Conservation (phyloP, 2,329 filamentous ascomycete species). For the Phoma herbarum region DNA sequence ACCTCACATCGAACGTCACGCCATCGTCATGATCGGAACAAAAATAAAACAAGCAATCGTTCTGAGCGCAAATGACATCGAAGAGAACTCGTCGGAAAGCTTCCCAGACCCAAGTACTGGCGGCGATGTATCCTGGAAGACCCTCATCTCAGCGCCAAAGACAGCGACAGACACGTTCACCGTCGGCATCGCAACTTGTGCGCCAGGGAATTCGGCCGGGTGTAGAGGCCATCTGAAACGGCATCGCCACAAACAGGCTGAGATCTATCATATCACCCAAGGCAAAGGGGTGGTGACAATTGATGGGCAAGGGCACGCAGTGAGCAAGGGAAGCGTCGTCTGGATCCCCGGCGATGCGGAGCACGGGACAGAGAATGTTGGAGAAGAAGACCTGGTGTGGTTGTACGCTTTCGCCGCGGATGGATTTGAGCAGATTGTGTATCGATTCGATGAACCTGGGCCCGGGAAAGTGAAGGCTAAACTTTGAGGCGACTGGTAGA, state of each 20-base stretch:
- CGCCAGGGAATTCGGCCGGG: constrained; percentile 24
- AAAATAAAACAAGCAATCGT: not conserved
- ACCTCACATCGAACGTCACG: not conserved
- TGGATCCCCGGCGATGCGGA: constrained; percentile 57
- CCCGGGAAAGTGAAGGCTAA: constrained; percentile 6
- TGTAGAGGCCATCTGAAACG: constrained; percentile 46
- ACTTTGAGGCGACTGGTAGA: not conserved
- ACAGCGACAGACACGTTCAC: constrained; percentile 51
- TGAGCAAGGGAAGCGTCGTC: constrained; percentile 49
- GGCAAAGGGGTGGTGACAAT: constrained; percentile 52
- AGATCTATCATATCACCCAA: constrained; percentile 55
- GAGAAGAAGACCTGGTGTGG: constrained; percentile 47
- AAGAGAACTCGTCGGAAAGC: constrained; percentile 2
- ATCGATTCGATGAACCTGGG: constrained; percentile 43
- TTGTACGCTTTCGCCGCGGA: constrained; percentile 55
- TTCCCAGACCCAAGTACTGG: constrained; percentile 20
- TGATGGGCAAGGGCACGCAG: constrained; percentile 46
- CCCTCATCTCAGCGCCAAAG: constrained; percentile 48
- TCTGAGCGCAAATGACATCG: not conserved
- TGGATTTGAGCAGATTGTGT: constrained; percentile 52
- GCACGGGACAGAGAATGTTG: constrained; percentile 49
- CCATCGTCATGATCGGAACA: not conserved
- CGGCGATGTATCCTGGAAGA: constrained; percentile 52
- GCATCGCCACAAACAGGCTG: constrained; percentile 55
- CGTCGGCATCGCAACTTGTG: constrained; percentile 51